Conservation (phyloP, 805 yeast genomes). For the Debaryomyces hansenii region DNA sequence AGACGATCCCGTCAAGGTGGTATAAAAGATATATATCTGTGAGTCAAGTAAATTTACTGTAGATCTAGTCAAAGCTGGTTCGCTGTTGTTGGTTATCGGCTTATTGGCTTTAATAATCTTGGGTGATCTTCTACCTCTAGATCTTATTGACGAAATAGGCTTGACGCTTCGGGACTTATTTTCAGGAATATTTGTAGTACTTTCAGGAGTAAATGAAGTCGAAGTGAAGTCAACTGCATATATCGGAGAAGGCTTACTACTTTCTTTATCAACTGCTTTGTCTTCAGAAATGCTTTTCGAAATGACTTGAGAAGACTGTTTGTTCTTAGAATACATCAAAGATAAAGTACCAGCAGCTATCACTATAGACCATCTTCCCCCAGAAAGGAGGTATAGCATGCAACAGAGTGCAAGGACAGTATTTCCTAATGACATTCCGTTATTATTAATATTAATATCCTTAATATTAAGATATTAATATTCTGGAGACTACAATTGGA, state of each 20-base stretch:
- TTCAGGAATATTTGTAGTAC: conserved; percentile 16
- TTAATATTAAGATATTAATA: neutral
- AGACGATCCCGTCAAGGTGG: conserved; percentile 84
- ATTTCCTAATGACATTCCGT: conserved; percentile 10
- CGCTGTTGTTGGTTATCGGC: conserved; percentile 20
- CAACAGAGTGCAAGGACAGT: conserved; percentile 21
- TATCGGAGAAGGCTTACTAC: conserved; percentile 24
- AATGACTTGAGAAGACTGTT: neutral
- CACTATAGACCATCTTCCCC: conserved; percentile 44
- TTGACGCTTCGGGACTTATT: conserved; percentile 4
- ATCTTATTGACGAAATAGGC: conserved; percentile 14
- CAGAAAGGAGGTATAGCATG: conserved; percentile 33
- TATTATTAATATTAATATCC: neutral
- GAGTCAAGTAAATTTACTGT: conserved; percentile 48
- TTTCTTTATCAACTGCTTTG: conserved; percentile 1
- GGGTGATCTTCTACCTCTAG: conserved; percentile 34
- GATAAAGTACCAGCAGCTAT: conserved; percentile 17
- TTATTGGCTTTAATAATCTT: conserved; percentile 43
- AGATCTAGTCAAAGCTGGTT: conserved; percentile 40
- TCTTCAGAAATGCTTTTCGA: neutral
- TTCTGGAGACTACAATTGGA: neutral
- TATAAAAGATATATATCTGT: conserved; percentile 69
- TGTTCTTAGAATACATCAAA: conserved; percentile 7
- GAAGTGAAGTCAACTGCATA: conserved; percentile 46
- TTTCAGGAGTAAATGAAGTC: conserved; percentile 25